Conservation (phyloP, 1,139 yeast genomes). For the Yamadazyma friedrichii region DNA sequence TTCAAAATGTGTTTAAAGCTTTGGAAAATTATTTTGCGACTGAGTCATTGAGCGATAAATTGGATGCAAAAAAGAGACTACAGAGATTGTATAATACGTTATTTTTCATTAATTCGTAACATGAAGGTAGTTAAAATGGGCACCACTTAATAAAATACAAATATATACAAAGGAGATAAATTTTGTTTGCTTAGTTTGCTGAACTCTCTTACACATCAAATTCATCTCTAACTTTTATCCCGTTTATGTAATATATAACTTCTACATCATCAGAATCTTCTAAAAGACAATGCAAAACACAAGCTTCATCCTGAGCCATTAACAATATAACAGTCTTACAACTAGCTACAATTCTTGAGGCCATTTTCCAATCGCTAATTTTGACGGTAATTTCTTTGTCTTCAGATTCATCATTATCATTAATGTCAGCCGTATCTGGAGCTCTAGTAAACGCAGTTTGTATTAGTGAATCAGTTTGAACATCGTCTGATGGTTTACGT, state of each 20-base stretch:
- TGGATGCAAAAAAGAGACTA: no score
- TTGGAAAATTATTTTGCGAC: not conserved
- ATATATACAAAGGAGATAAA: no score
- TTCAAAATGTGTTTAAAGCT: no score
- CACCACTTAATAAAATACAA: no score
- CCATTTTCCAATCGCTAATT: conserved; percentile 58
- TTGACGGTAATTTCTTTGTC: conserved; percentile 43
- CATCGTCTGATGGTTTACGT: conserved; percentile 22
- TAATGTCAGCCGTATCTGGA: conserved; percentile 11
- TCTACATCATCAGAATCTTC: conserved; percentile 59
- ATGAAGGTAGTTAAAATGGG: no score
- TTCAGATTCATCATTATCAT: conserved; percentile 22
- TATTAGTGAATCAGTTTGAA: conserved; percentile 7
- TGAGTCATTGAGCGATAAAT: conserved; percentile 1
- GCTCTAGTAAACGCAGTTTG: conserved; percentile 8
- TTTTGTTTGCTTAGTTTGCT: no score
- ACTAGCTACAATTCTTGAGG: conserved; percentile 51
- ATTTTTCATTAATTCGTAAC: no score
- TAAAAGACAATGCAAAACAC: conserved; percentile 55
- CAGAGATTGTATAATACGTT: no score
- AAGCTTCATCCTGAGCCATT: conserved; percentile 48
- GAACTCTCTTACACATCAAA: not conserved
- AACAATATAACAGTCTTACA: conserved; percentile 54
- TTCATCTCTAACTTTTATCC: conserved; percentile 20
- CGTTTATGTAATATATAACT: conserved; percentile 51